phyloP scores from a whole-genome alignment of 805 yeast species.

The Myxozyma neotropica region DNA sequence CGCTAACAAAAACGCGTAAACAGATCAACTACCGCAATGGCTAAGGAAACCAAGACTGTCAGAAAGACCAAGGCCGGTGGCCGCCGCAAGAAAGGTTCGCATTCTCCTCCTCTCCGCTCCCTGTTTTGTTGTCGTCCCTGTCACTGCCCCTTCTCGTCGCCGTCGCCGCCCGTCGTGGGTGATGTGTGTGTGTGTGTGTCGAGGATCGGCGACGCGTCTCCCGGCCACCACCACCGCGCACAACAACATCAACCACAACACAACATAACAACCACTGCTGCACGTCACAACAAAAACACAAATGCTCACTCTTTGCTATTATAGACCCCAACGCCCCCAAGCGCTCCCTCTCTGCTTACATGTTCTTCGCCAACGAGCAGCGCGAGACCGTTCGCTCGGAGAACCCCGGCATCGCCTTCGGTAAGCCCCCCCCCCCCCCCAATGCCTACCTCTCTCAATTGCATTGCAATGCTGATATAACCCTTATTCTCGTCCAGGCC shows the following conservation, averaged over 20 bases:
- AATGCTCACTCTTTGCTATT: neutral
- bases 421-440: conserved; percentile 40
- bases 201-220: conserved; percentile 5
- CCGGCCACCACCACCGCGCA: neutral
- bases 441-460: neutral
- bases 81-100: conserved; percentile 36
- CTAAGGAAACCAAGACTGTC: conserved; percentile 31
- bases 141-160: neutral
- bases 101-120: neutral
- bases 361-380: conserved; percentile 98
- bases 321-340: conserved; percentile 96
- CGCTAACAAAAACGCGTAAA: conserved; percentile 16
- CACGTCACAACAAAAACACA: neutral
- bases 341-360: conserved; percentile 96
- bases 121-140: neutral
- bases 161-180: neutral
- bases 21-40: conserved; percentile 22
- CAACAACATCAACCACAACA: neutral
- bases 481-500: conserved; percentile 43
- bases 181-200: neutral
- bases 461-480: neutral
- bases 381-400: conserved; percentile 95
- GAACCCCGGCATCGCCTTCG: conserved; percentile 94
- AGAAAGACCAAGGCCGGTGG: conserved; percentile 35
- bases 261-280: neutral